Percentiles rank a stretch among this genome's conserved stretches.
These are phyloP conservation scores for Alternaria sp. DNA, from an alignment of 2,329 filamentous ascomycete species.

Conservation along the genomic window DNA sequence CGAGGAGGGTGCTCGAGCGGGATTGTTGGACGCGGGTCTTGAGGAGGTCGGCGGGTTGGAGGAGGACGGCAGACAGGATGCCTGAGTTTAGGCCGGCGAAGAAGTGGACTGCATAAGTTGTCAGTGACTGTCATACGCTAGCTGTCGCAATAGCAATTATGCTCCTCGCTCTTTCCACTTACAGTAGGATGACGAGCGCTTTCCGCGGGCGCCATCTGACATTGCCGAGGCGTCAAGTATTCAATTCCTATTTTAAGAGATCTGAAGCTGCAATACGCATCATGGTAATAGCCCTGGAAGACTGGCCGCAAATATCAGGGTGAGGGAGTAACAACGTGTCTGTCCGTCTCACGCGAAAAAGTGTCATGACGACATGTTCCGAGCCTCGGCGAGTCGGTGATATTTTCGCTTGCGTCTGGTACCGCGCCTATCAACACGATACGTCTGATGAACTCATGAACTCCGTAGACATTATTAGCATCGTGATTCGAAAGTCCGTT, in stretches of 20 bases:
- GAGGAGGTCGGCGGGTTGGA: slow-evolving; percentile 94
- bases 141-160: neutral
- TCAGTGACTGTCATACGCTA: neutral
- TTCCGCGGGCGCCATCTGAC: slow-evolving; percentile 55
- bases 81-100: slow-evolving; percentile 86
- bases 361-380: slow-evolving; percentile 11
- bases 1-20: slow-evolving; percentile 68
- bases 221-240: slow-evolving; percentile 50
- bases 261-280: slow-evolving; percentile 13
- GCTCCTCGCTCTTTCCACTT: slow-evolving; percentile 20
- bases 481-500: neutral
- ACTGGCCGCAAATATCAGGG: neutral
- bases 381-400: slow-evolving; percentile 16
- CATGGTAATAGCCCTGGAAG: slow-evolving; percentile 7
- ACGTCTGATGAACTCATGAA: neutral
- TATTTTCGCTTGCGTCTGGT: neutral
- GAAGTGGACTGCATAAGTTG: slow-evolving; percentile 70
- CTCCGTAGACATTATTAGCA: neutral
- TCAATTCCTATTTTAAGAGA: slow-evolving; percentile 28
- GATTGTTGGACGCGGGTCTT: slow-evolving; percentile 97
- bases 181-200: slow-evolving; percentile 59
- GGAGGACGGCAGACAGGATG: slow-evolving; percentile 82
- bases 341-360: slow-evolving; percentile 6
- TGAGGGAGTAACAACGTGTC: neutral
- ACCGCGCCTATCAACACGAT: neutral